phyloP scores from a whole-genome alignment of 2,329 filamentous ascomycete species.

The Chrysosphaeria jannelii region DNA sequence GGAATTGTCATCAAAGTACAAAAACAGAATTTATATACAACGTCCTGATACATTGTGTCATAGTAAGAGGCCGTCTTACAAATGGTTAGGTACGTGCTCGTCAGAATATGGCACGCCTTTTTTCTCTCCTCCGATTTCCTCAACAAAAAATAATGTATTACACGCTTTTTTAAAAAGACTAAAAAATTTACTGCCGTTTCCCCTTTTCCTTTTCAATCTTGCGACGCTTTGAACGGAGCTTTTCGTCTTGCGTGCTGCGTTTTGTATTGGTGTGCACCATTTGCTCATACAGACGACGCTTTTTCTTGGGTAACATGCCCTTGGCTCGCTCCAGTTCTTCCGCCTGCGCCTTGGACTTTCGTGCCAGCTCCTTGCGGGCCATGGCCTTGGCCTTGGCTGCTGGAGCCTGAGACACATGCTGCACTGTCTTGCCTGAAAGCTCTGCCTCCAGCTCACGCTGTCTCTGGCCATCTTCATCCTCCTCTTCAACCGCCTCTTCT shows the following conservation, averaged over 20 bases:
- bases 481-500: conserved; percentile 11
- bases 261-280: conserved; percentile 91
- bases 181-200: conserved; percentile 7
- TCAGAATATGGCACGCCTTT: too few relatives aligned
- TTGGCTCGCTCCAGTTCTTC: conserved; percentile 81
- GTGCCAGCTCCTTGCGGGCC: conserved; percentile 34
- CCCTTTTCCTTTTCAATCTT: conserved; percentile 43
- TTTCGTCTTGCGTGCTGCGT: conserved; percentile 70
- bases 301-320: conserved; percentile 96
- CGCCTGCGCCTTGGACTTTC: conserved; percentile 43
- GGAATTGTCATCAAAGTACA: too few relatives aligned
- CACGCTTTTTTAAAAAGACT: not conserved
- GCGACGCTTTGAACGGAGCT: conserved; percentile 65
- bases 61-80: too few relatives aligned
- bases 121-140: too few relatives aligned
- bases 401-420: conserved; percentile 14
- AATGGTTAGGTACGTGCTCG: too few relatives aligned
- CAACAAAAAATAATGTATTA: conserved; percentile 1
- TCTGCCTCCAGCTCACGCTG: conserved; percentile 86
- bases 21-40: too few relatives aligned
- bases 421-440: conserved; percentile 35
- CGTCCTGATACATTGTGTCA: too few relatives aligned
- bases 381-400: conserved; percentile 37
- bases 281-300: conserved; percentile 89
- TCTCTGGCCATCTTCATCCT: conserved; percentile 25